Percentiles rank a stretch among this genome's conserved stretches.
phyloP scores from a whole-genome alignment of 768 basidiomycete species.

The Leccinum incarnatum region DNA sequence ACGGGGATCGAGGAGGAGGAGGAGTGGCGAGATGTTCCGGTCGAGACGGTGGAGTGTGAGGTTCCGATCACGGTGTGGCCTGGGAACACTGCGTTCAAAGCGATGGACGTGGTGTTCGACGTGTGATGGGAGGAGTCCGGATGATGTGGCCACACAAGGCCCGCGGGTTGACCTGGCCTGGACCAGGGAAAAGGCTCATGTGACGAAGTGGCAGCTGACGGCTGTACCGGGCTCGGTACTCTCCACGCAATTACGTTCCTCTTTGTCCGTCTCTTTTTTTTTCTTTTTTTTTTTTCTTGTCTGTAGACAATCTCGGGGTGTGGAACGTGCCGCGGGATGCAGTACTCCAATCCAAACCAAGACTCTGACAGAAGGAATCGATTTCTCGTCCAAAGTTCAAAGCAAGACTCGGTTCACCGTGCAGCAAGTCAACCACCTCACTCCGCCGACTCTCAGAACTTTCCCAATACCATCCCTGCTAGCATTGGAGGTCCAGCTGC shows the following conservation, averaged over 20 bases:
- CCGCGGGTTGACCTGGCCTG: constrained; percentile 10
- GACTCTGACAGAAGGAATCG: constrained; percentile 57
- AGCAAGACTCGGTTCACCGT: constrained; percentile 45
- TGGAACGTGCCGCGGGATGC: constrained; percentile 17
- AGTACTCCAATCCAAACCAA: constrained; percentile 27
- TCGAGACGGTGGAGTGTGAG: constrained; percentile 93
- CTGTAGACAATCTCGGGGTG: not conserved
- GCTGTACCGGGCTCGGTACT: constrained; percentile 1
- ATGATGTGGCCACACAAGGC: constrained; percentile 2
- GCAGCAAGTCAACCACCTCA: constrained; percentile 72
- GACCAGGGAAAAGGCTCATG: not conserved
- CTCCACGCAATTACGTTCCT: not conserved
- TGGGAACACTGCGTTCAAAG: constrained; percentile 84
- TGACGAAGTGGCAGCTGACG: constrained; percentile 16
- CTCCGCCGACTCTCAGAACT: constrained; percentile 43
- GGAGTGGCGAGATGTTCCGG: constrained; percentile 63
- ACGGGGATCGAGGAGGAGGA: constrained; percentile 53
- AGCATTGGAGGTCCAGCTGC: constrained; percentile 37
- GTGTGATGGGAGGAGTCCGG: constrained; percentile 38
- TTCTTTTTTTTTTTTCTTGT: not conserved
- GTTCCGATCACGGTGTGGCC: constrained; percentile 88
- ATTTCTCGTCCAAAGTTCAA: constrained; percentile 42
- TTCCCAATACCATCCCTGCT: constrained; percentile 49
- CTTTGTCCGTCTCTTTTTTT: not conserved
- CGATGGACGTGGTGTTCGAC: constrained; percentile 75